Conservation (phyloP, 2,329 filamentous ascomycete genomes). For the Simplicillium sp. region DNA sequence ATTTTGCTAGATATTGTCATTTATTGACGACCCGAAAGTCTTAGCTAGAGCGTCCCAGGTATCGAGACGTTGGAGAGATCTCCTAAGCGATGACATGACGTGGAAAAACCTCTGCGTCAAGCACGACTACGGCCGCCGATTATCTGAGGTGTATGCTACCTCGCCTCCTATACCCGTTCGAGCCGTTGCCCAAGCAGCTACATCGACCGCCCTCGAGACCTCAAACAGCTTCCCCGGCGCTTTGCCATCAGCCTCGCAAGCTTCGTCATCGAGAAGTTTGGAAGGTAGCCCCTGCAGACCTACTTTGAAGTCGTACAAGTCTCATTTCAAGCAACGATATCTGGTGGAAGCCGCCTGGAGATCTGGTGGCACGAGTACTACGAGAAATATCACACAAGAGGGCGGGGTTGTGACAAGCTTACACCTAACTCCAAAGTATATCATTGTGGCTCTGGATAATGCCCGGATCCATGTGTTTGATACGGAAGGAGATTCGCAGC, state of each 20-base stretch:
- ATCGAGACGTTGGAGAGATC: constrained; percentile 86
- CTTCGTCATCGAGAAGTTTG: constrained; percentile 40
- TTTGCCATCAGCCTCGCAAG: constrained; percentile 23
- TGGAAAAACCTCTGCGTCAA: constrained; percentile 98
- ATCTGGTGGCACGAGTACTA: constrained; percentile 75
- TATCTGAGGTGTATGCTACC: constrained; percentile 39
- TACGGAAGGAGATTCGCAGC: constrained; percentile 77
- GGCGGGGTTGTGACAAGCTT: constrained; percentile 94
- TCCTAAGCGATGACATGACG: constrained; percentile 92
- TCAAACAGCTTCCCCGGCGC: constrained; percentile 35
- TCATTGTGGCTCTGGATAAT: constrained; percentile 94
- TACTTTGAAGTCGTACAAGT: constrained; percentile 78
- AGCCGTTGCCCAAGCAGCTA: constrained; percentile 19
- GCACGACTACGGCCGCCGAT: constrained; percentile 67
- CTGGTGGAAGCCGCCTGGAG: constrained; percentile 96
- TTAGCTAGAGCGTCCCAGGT: constrained; percentile 90
- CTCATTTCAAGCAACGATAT: constrained; percentile 95
- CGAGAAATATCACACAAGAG: constrained; percentile 87
- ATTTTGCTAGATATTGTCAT: constrained; percentile 68
- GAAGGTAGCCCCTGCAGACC: constrained; percentile 42
- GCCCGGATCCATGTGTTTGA: constrained; percentile 98
- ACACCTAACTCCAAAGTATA: constrained; percentile 90
- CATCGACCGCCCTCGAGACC: constrained; percentile 25
- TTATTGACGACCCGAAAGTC: constrained; percentile 93
- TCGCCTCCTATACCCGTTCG: constrained; percentile 19